A percentile compares a stretch with the other conserved stretches of the same genome.
These are phyloP conservation scores for Penicillium sp. DNA, from an alignment of 2,329 filamentous ascomycete genomes.

Conservation along the genomic window DNA sequence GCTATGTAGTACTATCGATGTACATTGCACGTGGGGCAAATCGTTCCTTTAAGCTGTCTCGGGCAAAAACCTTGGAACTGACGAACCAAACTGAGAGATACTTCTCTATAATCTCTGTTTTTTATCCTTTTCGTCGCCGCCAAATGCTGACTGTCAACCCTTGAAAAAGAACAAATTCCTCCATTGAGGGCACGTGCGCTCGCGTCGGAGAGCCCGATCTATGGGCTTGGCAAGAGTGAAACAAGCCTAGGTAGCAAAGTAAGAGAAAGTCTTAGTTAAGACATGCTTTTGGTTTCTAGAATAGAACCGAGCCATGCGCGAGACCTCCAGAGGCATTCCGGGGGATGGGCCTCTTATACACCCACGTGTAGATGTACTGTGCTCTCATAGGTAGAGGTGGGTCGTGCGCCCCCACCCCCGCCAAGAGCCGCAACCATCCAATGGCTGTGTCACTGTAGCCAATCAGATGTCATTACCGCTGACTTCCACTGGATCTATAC, in stretches of 20 bases:
- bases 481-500: neutral
- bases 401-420: slow-evolving; percentile 9
- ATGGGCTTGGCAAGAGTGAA: neutral
- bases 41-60: neutral
- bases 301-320: neutral
- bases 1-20: neutral
- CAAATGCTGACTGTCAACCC: neutral
- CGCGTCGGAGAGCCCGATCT: neutral
- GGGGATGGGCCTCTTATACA: slow-evolving; percentile 6
- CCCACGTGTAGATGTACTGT: slow-evolving; percentile 9
- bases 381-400: slow-evolving; percentile 18
- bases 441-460: neutral
- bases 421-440: slow-evolving; percentile 16
- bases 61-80: neutral
- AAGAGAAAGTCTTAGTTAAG: no score
- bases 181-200: neutral
- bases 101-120: neutral
- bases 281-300: neutral
- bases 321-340: neutral
- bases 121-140: neutral
- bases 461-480: neutral
- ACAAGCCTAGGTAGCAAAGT: neutral
- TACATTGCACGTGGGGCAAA: neutral
- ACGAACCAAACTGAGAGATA: neutral
- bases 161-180: neutral